phyloP scores from a whole-genome alignment of 345 rosid species.

The Arabidopsis suecica region DNA sequence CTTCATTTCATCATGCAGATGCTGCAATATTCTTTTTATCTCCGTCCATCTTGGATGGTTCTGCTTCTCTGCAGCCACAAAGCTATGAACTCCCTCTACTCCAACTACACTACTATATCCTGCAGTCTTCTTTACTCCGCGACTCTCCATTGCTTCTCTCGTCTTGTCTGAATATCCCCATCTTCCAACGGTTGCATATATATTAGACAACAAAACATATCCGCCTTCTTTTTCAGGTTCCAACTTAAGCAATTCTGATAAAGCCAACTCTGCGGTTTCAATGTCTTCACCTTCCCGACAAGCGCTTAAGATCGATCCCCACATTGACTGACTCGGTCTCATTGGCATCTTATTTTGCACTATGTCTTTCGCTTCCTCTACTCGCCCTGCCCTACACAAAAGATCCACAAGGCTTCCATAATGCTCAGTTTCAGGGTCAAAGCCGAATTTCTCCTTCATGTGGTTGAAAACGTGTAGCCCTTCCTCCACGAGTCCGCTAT shows the following conservation, averaged over 20 bases:
- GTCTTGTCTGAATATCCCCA: conserved; percentile 55
- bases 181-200: conserved; percentile 54
- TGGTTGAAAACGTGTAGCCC: conserved; percentile 51
- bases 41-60: conserved; percentile 54
- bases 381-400: conserved; percentile 58
- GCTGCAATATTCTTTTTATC: conserved; percentile 39
- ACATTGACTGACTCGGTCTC: conserved; percentile 55
- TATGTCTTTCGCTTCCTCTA: conserved; percentile 52
- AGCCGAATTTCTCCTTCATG: conserved; percentile 52
- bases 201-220: conserved; percentile 58
- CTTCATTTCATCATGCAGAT: conserved; percentile 48
- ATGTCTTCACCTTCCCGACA: conserved; percentile 50
- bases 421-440: conserved; percentile 60
- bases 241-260: conserved; percentile 53
- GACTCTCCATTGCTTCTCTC: conserved; percentile 57
- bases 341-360: conserved; percentile 56
- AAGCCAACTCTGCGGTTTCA: conserved; percentile 60
- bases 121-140: conserved; percentile 58
- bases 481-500: conserved; percentile 56
- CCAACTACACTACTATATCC: conserved; percentile 55
- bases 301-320: conserved; percentile 64
- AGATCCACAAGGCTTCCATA: conserved; percentile 64
- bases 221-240: conserved; percentile 70
- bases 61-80: conserved; percentile 56
- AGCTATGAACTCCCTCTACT: conserved; percentile 51